Percentiles rank a stretch among this genome's conserved stretches.
These are phyloP conservation scores for Botryotinia calthae DNA, from an alignment of 2,329 filamentous ascomycete genomes.

Conservation along the genomic window DNA sequence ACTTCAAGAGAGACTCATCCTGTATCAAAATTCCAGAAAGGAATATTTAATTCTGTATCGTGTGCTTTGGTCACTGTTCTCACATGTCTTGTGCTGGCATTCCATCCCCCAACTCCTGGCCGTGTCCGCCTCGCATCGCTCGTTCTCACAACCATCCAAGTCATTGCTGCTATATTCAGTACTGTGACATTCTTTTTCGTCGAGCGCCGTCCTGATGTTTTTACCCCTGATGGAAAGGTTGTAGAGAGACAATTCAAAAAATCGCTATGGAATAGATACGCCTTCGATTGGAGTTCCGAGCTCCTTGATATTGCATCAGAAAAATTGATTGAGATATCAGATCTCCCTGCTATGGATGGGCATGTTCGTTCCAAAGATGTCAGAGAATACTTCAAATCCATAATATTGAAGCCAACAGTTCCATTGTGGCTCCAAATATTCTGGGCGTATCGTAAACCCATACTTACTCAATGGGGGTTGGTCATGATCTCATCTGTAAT, in stretches of 20 bases:
- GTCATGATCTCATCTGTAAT: slow-evolving; percentile 24
- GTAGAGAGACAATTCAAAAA: slow-evolving; percentile 65
- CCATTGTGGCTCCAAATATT: slow-evolving; percentile 54
- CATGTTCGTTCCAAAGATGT: slow-evolving; percentile 49
- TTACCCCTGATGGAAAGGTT: slow-evolving; percentile 48
- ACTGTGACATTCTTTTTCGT: slow-evolving; percentile 39
- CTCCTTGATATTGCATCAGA: slow-evolving; percentile 54
- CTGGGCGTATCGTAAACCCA: slow-evolving; percentile 29
- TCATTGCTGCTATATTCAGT: slow-evolving; percentile 20
- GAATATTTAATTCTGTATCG: slow-evolving; percentile 22
- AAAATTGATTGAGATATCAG: slow-evolving; percentile 58
- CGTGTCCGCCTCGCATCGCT: slow-evolving; percentile 11
- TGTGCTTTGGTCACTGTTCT: slow-evolving; percentile 25
- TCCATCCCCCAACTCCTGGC: background rate
- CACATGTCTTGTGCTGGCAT: slow-evolving; percentile 17
- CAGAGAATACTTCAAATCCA: slow-evolving; percentile 49
- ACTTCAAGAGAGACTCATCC: slow-evolving; percentile 23
- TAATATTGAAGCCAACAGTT: slow-evolving; percentile 43
- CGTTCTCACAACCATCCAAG: slow-evolving; percentile 23
- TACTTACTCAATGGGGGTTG: slow-evolving; percentile 46
- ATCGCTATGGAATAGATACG: slow-evolving; percentile 59
- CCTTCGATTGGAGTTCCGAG: slow-evolving; percentile 59
- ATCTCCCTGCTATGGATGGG: slow-evolving; percentile 60
- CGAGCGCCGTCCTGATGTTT: slow-evolving; percentile 66
- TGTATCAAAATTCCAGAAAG: slow-evolving; percentile 26